Evolutionary conservation across 129 eudicot species (phyloP), one percentile per base, ranked within the genome.

Genomic region (Deinandra increscens): DNA sequence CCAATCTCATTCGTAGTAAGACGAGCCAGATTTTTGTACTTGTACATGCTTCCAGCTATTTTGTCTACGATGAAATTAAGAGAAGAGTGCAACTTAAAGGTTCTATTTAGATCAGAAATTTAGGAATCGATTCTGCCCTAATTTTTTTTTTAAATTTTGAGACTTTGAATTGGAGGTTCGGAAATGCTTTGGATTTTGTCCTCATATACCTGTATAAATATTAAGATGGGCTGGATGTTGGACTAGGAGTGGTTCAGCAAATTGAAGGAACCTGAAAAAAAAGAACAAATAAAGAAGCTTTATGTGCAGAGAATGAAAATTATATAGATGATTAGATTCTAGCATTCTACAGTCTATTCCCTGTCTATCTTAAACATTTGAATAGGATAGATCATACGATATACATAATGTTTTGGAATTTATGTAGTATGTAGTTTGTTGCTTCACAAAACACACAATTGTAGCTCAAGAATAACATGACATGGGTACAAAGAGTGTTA

Each of bases 141-240:
- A 9, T n/a, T n/a, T n/a, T 56, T 26, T 49, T 38, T n/a, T 46
- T 13, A 6, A 64, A 19, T 15, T 46, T 59, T 43, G 43, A 9
- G 13, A n/a, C n/a, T n/a, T n/a, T n/a, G n/a, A n/a, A n/a, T 44
- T 60, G 20, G 60, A 38, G 76, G 60, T 59, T 19, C 43, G 58
- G 34, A 41, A 56, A 29, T 13, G 56, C 19, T 71, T 55, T 26
- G 15, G 19, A 10, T 58, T 58, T 3, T 41, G 74, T 15, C 22
- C 11, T 41, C 2, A 22, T 37, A 13, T 19, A 38, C 19, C 17
- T 42, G 6, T 12, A 5, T n/a, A 5, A 34, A 0, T n/a, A 29
- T 26, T 14, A 15, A n/a, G n/a, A n/a, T n/a, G n/a, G n/a, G n/a
- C n/a, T n/a, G n/a, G n/a, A n/a, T n/a, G n/a, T n/a, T n/a, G n/a